Conservation (phyloP, 2,329 filamentous ascomycete genomes). For the Malbranchea zuffiana region DNA sequence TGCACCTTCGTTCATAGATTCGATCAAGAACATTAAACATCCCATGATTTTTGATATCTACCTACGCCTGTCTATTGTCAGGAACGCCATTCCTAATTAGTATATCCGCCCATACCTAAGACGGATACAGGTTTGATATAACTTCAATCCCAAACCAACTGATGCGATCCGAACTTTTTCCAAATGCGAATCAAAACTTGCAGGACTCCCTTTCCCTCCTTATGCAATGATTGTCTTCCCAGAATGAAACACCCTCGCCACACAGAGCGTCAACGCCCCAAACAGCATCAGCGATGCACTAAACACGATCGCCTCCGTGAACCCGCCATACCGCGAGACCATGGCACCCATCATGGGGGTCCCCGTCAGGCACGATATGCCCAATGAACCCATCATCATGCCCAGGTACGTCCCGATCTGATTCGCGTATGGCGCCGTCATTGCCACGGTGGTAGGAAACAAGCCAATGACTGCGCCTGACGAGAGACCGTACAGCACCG, state of each 20-base stretch:
- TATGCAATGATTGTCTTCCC: conserved; percentile 9
- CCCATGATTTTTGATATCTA: no score
- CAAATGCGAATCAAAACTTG: not conserved
- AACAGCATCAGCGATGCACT: conserved; percentile 8
- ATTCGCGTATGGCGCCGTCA: conserved; percentile 8
- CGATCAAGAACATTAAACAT: no score
- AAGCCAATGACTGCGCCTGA: conserved; percentile 38
- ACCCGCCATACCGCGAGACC: conserved; percentile 4
- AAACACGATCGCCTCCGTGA: conserved; percentile 10
- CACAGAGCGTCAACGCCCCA: conserved; percentile 7
- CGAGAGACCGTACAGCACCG: conserved; percentile 41
- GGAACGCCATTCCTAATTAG: no score
- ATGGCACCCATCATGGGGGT: conserved; percentile 15
- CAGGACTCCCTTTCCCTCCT: not conserved
- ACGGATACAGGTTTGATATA: no score
- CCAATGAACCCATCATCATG: conserved; percentile 14
- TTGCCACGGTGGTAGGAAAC: conserved; percentile 10
- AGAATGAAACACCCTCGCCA: conserved; percentile 10
- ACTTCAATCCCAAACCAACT: no score
- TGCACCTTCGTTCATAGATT: no score
- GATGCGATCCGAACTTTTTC: no score
- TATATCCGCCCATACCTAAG: no score
- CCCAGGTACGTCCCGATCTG: conserved; percentile 14
- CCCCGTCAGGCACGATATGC: conserved; percentile 12
- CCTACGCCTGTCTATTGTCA: no score